A percentile compares a stretch with the other conserved stretches of the same genome.
phyloP scores from a whole-genome alignment of 148 eudicot genomes.

The Polygonum maritimum region DNA sequence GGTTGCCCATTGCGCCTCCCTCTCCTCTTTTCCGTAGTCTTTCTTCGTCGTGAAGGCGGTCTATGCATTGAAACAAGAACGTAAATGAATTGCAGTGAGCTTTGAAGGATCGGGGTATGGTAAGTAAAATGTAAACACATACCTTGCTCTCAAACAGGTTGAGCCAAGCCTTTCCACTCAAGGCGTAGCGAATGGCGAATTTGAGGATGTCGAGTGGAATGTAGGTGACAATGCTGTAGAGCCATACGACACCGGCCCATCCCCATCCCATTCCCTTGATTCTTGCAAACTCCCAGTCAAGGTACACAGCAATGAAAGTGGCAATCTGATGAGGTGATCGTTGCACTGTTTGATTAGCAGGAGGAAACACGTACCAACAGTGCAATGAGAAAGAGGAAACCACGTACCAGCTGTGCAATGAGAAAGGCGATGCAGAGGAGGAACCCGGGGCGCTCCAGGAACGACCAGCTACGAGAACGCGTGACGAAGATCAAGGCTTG shows the following conservation, averaged over 20 bases:
- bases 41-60: conserved; percentile 87
- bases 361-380: background rate
- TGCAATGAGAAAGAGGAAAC: background rate
- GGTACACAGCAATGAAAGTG: conserved; percentile 89
- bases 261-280: conserved; percentile 92
- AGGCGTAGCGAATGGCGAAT: conserved; percentile 67
- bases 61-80: conserved; percentile 14
- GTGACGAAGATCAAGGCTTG: conserved; percentile 95
- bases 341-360: background rate
- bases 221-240: conserved; percentile 70
- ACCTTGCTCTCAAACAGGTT: conserved; percentile 87
- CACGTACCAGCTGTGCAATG: conserved; percentile 34
- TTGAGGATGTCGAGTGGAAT: conserved; percentile 78
- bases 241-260: conserved; percentile 98
- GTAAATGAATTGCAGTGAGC: background rate
- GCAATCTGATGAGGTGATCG: conserved; percentile 44
- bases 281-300: conserved; percentile 78
- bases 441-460: conserved; percentile 73
- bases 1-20: conserved; percentile 92
- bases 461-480: conserved; percentile 90
- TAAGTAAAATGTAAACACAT: conserved; percentile 1
- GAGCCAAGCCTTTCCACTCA: conserved; percentile 95
- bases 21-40: conserved; percentile 87
- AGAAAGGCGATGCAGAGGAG: conserved; percentile 58
- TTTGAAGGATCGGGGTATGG: background rate